phyloP scores from a whole-genome alignment of 1,284 basidiomycete genomes.

The Agaricales sp. region DNA sequence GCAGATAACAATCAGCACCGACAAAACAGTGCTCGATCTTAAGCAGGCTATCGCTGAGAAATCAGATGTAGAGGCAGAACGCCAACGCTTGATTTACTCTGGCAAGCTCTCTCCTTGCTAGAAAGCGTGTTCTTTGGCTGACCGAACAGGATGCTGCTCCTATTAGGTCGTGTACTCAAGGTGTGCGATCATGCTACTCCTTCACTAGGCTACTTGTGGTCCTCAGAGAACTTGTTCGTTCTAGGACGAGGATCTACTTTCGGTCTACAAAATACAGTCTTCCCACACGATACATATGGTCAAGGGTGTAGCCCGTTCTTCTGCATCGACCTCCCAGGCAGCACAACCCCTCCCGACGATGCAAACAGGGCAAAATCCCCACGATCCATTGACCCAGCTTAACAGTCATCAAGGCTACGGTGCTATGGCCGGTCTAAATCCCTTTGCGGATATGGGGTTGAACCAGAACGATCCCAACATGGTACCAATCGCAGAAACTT shows the following conservation, averaged over 20 bases:
- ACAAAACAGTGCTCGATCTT: constrained; percentile 77
- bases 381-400: constrained; percentile 68
- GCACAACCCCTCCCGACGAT: constrained; percentile 58
- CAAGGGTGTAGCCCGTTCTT: constrained; percentile 65
- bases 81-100: constrained; percentile 83
- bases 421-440: constrained; percentile 73
- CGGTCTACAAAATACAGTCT: constrained; percentile 82
- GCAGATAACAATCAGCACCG: constrained; percentile 67
- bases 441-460: constrained; percentile 78
- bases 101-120: constrained; percentile 32
- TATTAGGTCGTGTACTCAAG: constrained; percentile 64
- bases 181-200: constrained; percentile 30
- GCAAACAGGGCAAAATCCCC: constrained; percentile 77
- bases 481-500: constrained; percentile 20
- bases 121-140: constrained; percentile 5
- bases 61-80: constrained; percentile 76
- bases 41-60: constrained; percentile 79
- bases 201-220: background rate
- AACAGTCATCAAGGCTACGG: constrained; percentile 66
- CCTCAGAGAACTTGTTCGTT: constrained; percentile 10
- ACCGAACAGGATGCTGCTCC: background rate
- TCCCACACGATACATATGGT: constrained; percentile 91
- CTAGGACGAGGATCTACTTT: constrained; percentile 75
- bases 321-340: constrained; percentile 20
- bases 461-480: constrained; percentile 88